Evolutionary conservation across 257 asterid genomes (phyloP).

Genomic region (Solanum ossicruentum): DNA sequence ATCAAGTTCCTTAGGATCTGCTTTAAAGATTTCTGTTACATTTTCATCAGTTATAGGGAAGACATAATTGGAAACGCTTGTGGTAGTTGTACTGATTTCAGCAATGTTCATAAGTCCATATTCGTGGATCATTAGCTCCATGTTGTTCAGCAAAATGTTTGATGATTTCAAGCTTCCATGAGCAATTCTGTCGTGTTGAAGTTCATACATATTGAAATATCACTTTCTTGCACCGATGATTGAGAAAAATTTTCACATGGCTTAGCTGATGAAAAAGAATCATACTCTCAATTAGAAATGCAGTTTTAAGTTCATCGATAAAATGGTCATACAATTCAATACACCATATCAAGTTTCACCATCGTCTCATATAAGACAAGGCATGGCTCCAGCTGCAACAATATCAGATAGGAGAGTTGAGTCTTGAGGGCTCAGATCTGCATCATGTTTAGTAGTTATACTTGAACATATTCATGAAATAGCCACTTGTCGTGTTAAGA

Average conservation of each 20-base stretch:
- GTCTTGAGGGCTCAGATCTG: conserved; percentile 95
- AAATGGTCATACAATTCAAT: background rate
- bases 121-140: conserved; percentile 55
- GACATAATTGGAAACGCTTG: conserved; percentile 1
- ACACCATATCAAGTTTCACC: conserved; percentile 35
- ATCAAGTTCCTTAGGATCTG: conserved; percentile 72
- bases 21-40: conserved; percentile 20
- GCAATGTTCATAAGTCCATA: conserved; percentile 39
- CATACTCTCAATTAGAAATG: background rate
- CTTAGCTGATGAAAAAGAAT: background rate
- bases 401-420: conserved; percentile 77
- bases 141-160: conserved; percentile 43
- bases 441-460: background rate
- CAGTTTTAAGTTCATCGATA: background rate
- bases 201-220: background rate
- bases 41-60: conserved; percentile 16
- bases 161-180: conserved; percentile 80
- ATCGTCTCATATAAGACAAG: conserved; percentile 46
- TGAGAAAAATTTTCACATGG: background rate
- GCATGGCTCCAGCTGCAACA: conserved; percentile 65
- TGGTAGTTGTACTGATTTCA: background rate
- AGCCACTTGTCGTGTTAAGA: background rate
- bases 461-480: background rate
- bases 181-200: conserved; percentile 28
- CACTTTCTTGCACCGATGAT: background rate